Base-by-base conservation (phyloP, 768 basidiomycete species). In the Trametes coccinea region DNA sequence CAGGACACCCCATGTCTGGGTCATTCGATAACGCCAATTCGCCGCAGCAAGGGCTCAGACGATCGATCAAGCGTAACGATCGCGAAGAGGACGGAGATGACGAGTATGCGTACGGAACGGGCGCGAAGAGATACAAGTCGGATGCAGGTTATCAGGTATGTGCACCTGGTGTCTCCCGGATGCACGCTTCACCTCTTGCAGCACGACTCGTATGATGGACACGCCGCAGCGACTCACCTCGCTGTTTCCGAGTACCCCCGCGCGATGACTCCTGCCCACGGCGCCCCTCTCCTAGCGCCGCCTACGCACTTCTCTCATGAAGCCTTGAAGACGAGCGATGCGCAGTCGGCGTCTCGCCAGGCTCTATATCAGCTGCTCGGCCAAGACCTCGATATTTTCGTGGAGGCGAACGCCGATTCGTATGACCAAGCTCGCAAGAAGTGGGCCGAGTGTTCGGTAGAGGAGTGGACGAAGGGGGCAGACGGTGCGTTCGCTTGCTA, bases 401-500 rank as follows among this genome's bases (percentile, higher is more conserved):
- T 80, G 17, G 78, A 75, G 22, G 71, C 74, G 9, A 71, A 80
- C 60, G 66, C 74, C 34, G 79, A 80, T 0, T 70, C 71, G 30
- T 85, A 86, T 61, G 80, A 82, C 40, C 72, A 72, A 10, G 67
- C 76, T 30, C 69, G 75, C 31, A 74, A 75, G 60, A 79, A 75
- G 61, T 87, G 84, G 84, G 75, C 75, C 13, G 74, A 78, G 6
- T 83, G 82, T 58, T 75, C 77, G 0, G 70, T 78, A 58, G 79
- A 81, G 13, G 84, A 86, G 53, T 86, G 86, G 86, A 68, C 75
- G 4, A 74, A 79, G 29, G 86, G 84, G 5, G 81, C 80, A 0
- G 77, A 83, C 50, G 82, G 84, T 84, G 7, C 8, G 41, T 43
- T 4, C 41, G 14, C 14, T 37, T 22, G 11, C 22, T 22, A 37